Evolutionary conservation across 108 stramenopile genomes (phyloP), one percentile per base, ranked within the genome.

Genomic region (Skeletonema marinoi): DNA sequence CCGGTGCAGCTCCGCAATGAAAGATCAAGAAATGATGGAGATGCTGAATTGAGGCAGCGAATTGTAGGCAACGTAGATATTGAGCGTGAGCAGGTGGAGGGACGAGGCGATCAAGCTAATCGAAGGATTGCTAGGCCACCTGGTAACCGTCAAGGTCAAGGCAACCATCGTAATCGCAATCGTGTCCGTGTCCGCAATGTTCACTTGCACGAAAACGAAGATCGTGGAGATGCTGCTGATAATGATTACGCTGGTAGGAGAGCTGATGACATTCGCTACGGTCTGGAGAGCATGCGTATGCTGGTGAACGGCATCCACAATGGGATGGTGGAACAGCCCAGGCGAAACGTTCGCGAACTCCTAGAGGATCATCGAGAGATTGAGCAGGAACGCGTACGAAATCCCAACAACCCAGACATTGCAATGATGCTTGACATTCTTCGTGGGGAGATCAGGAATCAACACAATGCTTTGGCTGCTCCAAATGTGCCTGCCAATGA

Each of bases 51-150:
- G 17, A 4, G 59, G 4, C 58, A 21, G 59, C 14, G 17, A 1
- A 31, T 30, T 8, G 39, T 60, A 12, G 59, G 59, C 10, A 30
- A 51, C 6, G 70, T 32, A 14, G 39, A 60, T 42, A 38, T 60
- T 33, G 16, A n/a, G n/a, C n/a, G n/a, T n/a, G n/a, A n/a, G n/a
- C n/a, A 25, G 3, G 59, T 71, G 17, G 70, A 71, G 32, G 59
- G 33, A 32, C 19, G 31, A 4, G 46, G 39, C 30, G 59, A 71
- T 51, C 32, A 13, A 3, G 70, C 17, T n/a, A 39, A 12, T 38
- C 5, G 58, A 60, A 31, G 6, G 32, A 12, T 30, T 30, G n/a
- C n/a, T n/a, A n/a, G n/a, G n/a, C 17, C 56, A 35, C 16, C 70
- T 33, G 33, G 33, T 4, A 33, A 33, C 4, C n/a, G n/a, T n/a